Percentiles rank a stretch among this genome's conserved stretches.
Evolutionary conservation across 257 asterid genomes (phyloP).

Genomic region (Lycium barbarum): DNA sequence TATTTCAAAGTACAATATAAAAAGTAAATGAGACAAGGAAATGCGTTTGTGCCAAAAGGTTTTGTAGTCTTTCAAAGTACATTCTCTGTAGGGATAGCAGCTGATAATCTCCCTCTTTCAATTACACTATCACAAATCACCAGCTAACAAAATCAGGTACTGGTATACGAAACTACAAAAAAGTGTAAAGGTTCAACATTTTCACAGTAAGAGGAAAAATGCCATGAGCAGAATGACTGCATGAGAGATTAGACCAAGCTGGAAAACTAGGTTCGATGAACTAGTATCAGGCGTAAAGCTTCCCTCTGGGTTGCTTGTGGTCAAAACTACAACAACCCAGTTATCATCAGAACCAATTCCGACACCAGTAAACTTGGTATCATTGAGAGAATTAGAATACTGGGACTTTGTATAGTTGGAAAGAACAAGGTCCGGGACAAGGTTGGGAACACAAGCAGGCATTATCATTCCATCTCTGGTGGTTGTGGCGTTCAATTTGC

Average conservation of each 20-base stretch:
- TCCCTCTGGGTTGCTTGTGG: constrained; percentile 76
- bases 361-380: constrained; percentile 64
- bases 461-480: constrained; percentile 82
- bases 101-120: constrained; percentile 18
- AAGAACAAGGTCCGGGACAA: constrained; percentile 58
- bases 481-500: constrained; percentile 74
- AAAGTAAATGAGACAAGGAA: not conserved
- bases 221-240: constrained; percentile 38
- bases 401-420: constrained; percentile 72
- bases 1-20: not conserved
- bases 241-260: constrained; percentile 36
- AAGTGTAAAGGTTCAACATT: constrained; percentile 24
- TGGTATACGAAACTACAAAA: not conserved
- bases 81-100: not conserved
- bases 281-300: constrained; percentile 49
- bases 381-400: constrained; percentile 64
- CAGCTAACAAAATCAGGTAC: constrained; percentile 8
- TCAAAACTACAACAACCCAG: constrained; percentile 82
- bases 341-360: constrained; percentile 73
- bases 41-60: not conserved
- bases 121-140: constrained; percentile 1
- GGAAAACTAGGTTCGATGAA: constrained; percentile 44
- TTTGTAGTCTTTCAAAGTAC: not conserved
- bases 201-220: constrained; percentile 45
- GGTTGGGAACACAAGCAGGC: constrained; percentile 88